Evolutionary conservation across 169 alveolate genomes (phyloP), one percentile per base, ranked within the genome.

Genomic region (Plasmodium blacklocki): DNA sequence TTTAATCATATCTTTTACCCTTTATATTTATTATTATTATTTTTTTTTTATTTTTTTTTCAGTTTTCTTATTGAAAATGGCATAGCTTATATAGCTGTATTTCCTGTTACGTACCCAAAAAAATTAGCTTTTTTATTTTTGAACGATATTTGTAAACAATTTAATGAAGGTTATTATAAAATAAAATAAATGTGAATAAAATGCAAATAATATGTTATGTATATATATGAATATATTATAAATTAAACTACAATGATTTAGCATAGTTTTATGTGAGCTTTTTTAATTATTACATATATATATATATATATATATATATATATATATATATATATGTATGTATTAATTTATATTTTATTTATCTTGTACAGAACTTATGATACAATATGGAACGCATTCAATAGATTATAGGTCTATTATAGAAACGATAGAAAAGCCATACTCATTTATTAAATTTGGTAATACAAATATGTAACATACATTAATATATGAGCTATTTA

Each of bases 51-150:
- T n/a, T 52, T 72, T 59, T 63, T 64, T 64, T 86, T 88, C 45
- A 88, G 93, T 60, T 94, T 93, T 73, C 89, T 93, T n/a, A 89
- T 94, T 32, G 96, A 94, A 52, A 94, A 91, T 73, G 96, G 96
- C 50, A 72, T 94, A 56, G 93, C 95, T 39, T 94, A 93, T 60
- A 89, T 94, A 90, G 93, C 94, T 21, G 92, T 90, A 7, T 78
- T 92, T 59, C 92, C 93, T 19, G 45, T 88, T 7, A 52, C 74
- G 12, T 92, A 91, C 54, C 96, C 96, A 18, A 94, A 94, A 71
- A 94, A 94, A 74, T 72, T 92, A 62, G 95, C 93, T 21, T 92
- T 94, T 56, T 85, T 94, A 29, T 94, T 86, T 88, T 72, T 94
- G 54, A 93, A 92, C 58, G 95, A 94, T 52, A 50, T 94, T 49